A percentile compares a stretch with the other conserved stretches of the same genome.
Evolutionary conservation across 768 basidiomycete genomes (phyloP).

Genomic region (Favolaschia claudopus): DNA sequence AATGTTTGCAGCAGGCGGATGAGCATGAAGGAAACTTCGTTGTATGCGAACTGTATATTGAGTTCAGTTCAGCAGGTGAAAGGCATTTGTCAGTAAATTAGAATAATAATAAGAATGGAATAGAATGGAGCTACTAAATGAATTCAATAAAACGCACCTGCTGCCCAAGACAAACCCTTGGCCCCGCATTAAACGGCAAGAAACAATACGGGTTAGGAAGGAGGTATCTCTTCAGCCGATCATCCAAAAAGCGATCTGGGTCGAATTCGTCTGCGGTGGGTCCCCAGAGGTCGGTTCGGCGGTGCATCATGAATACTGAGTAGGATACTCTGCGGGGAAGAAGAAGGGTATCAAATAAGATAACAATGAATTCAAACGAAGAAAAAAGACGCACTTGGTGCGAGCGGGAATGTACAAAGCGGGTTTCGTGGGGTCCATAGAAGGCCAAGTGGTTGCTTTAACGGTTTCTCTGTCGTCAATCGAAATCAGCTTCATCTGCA

Average conservation of each 20-base stretch:
- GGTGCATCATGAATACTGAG: conserved; percentile 66
- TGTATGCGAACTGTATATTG: conserved; percentile 52
- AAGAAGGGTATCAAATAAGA: neutral
- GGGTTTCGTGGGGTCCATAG: conserved; percentile 31
- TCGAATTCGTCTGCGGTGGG: conserved; percentile 46
- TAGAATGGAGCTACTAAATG: neutral
- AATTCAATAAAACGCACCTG: conserved; percentile 23
- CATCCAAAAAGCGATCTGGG: conserved; percentile 50
- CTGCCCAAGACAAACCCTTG: conserved; percentile 36
- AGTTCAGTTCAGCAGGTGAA: too few species aligned
- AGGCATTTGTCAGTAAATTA: neutral
- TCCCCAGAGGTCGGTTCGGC: conserved; percentile 70
- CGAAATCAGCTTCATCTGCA: too few species aligned
- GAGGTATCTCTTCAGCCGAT: conserved; percentile 41
- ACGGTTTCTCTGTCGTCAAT: conserved; percentile 27
- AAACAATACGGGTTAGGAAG: conserved; percentile 50
- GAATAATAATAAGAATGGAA: too few species aligned
- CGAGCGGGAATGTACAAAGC: conserved; percentile 50
- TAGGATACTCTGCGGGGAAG: conserved; percentile 46
- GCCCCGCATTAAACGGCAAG: conserved; percentile 51
- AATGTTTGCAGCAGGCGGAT: conserved; percentile 54
- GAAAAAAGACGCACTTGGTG: conserved; percentile 42
- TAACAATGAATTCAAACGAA: too few species aligned
- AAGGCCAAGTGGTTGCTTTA: conserved; percentile 37
- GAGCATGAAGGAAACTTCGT: conserved; percentile 56